Evolutionary conservation across 2,329 filamentous ascomycete genomes (phyloP).

Genomic region (Fusarium sp.): DNA sequence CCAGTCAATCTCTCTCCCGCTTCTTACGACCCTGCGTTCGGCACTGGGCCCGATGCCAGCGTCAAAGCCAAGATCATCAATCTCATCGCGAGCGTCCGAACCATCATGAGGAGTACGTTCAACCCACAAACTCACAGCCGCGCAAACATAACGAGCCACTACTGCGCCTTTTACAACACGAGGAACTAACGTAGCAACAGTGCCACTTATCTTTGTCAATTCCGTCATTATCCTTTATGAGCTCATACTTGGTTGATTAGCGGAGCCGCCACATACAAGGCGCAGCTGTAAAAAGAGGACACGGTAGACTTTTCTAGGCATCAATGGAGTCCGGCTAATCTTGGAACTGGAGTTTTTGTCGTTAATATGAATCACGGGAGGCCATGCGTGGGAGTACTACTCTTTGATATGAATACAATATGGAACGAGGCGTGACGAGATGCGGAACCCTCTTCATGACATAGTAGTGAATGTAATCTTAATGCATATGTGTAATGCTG

Average conservation of each 20-base stretch:
- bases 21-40: slow-evolving; percentile 79
- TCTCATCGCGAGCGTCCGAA: slow-evolving; percentile 88
- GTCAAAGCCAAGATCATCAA: slow-evolving; percentile 89
- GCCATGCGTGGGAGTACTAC: neutral
- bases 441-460: neutral
- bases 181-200: slow-evolving; percentile 53
- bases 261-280: neutral
- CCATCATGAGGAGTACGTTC: slow-evolving; percentile 82
- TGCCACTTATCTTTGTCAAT: slow-evolving; percentile 86
- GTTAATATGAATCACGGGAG: slow-evolving; percentile 17
- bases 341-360: slow-evolving; percentile 29
- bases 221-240: slow-evolving; percentile 84
- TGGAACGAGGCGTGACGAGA: neutral
- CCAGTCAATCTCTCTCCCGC: slow-evolving; percentile 77
- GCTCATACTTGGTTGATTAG: slow-evolving; percentile 72
- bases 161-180: neutral
- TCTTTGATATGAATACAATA: slow-evolving; percentile 6
- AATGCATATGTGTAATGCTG: neutral
- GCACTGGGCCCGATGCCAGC: slow-evolving; percentile 74
- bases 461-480: neutral
- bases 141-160: neutral
- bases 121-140: neutral
- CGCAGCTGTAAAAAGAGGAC: slow-evolving; percentile 25
- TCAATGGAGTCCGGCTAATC: slow-evolving; percentile 31
- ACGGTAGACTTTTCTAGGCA: slow-evolving; percentile 27